phyloP scores from a whole-genome alignment of 1,284 basidiomycete genomes.

The Trametes polyzona region DNA sequence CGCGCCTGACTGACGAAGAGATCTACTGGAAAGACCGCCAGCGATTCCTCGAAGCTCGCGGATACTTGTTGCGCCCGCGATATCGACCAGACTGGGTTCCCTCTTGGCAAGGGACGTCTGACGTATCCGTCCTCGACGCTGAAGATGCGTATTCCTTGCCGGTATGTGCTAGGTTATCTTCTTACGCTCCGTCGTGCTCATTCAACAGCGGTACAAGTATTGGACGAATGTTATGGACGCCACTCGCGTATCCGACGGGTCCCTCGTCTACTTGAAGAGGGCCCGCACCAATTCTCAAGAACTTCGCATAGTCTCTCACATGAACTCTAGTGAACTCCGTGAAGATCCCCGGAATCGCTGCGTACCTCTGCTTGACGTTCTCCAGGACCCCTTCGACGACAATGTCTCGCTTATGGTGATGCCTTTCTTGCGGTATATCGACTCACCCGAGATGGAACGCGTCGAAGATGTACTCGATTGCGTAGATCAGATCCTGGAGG shows the following conservation, averaged over 20 bases:
- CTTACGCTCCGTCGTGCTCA: too few relatives aligned
- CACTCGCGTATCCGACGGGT: slow-evolving; percentile 26
- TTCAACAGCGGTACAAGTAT: not conserved
- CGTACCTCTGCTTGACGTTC: slow-evolving; percentile 35
- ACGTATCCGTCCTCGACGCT: not conserved
- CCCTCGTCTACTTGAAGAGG: slow-evolving; percentile 31
- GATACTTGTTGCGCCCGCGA: not conserved
- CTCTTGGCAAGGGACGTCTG: not conserved
- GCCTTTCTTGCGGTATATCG: slow-evolving; percentile 32
- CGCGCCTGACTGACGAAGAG: not conserved
- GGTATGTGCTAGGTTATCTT: not conserved
- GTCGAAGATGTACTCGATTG: slow-evolving; percentile 34
- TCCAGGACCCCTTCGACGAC: slow-evolving; percentile 22
- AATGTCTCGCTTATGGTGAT: slow-evolving; percentile 31
- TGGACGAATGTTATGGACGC: slow-evolving; percentile 32
- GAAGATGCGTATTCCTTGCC: not conserved
- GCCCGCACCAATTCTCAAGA: slow-evolving; percentile 23
- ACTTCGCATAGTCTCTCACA: slow-evolving; percentile 5
- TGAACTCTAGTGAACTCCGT: slow-evolving; percentile 5
- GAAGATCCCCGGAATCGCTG: slow-evolving; percentile 34
- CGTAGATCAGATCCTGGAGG: slow-evolving; percentile 31
- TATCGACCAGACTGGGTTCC: not conserved
- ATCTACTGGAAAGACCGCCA: not conserved
- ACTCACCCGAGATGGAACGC: slow-evolving; percentile 25
- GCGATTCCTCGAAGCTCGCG: not conserved